A percentile compares a stretch with the other conserved stretches of the same genome.
Conservation (phyloP, 2,329 filamentous ascomycete genomes). For the Pseudogymnoascus sp. region DNA sequence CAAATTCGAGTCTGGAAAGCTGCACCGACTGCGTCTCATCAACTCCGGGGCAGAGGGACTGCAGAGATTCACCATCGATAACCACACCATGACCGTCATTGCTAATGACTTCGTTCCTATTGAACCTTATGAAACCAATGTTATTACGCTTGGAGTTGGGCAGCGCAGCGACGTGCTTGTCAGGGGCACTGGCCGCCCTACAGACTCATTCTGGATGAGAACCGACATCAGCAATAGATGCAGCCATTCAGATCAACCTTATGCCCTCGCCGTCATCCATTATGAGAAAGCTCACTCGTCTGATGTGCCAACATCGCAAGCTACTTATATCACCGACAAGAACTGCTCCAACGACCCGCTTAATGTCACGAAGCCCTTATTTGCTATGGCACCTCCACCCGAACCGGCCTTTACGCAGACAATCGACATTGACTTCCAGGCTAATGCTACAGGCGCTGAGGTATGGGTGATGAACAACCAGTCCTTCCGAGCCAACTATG, state of each 20-base stretch:
- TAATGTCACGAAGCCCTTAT: neutral
- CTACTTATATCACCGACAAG: neutral
- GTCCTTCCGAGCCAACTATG: slow-evolving; percentile 44
- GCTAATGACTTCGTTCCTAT: slow-evolving; percentile 57
- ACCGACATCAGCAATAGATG: slow-evolving; percentile 35
- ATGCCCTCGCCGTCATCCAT: slow-evolving; percentile 54
- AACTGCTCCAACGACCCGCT: slow-evolving; percentile 3
- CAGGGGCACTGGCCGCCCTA: neutral
- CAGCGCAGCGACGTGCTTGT: slow-evolving; percentile 41
- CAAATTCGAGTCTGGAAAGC: slow-evolving; percentile 33
- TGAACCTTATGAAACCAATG: slow-evolving; percentile 38
- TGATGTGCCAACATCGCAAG: slow-evolving; percentile 37
- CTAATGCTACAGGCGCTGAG: slow-evolving; percentile 38
- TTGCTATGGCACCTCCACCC: slow-evolving; percentile 16
- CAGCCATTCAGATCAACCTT: slow-evolving; percentile 38
- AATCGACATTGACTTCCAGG: slow-evolving; percentile 32
- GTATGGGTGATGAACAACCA: slow-evolving; percentile 45
- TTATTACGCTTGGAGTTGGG: slow-evolving; percentile 44
- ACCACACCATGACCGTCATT: slow-evolving; percentile 49
- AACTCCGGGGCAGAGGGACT: slow-evolving; percentile 36
- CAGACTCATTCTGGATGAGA: slow-evolving; percentile 10
- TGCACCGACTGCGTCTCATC: slow-evolving; percentile 40
- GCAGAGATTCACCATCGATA: slow-evolving; percentile 41
- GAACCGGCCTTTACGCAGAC: slow-evolving; percentile 11
- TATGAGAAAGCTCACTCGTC: slow-evolving; percentile 49